These are phyloP conservation scores for Tetracladium maxilliforme DNA, from an alignment of 2,329 filamentous ascomycete species.

Conservation along the genomic window DNA sequence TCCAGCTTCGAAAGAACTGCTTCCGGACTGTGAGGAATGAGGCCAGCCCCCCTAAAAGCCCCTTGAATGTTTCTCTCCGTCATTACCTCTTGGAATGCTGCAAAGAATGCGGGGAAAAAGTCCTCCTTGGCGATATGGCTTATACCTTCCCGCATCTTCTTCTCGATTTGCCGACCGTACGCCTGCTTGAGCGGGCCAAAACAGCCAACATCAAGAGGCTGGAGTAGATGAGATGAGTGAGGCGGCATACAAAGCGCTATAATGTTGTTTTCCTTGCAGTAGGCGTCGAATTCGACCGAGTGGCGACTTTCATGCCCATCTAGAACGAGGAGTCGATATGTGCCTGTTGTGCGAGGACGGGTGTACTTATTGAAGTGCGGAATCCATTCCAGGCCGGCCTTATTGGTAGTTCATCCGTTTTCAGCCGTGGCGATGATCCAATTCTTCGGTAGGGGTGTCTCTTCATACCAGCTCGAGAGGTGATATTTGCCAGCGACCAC, in stretches of 20 bases:
- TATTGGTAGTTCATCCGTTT: conserved; percentile 3
- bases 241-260: conserved; percentile 17
- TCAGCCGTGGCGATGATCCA: conserved; percentile 12
- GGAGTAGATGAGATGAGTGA: conserved; percentile 1
- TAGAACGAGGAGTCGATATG: conserved; percentile 5
- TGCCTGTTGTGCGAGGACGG: conserved; percentile 1
- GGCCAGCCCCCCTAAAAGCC: too few relatives aligned
- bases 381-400: conserved; percentile 2
- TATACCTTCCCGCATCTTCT: conserved; percentile 12
- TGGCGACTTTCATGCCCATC: conserved; percentile 4
- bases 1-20: conserved; percentile 16
- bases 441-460: conserved; percentile 10
- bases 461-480: conserved; percentile 10
- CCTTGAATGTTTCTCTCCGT: too few relatives aligned
- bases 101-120: conserved; percentile 11
- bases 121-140: conserved; percentile 15
- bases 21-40: conserved; percentile 15
- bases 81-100: too few relatives aligned
- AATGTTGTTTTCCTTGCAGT: conserved; percentile 2
- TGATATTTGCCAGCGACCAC: conserved; percentile 9
- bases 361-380: conserved; percentile 5
- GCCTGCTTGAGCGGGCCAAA: conserved; percentile 19
- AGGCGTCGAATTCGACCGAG: conserved; percentile 1
- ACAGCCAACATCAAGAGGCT: conserved; percentile 17
- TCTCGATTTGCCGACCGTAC: conserved; percentile 14